phyloP scores from a whole-genome alignment of 306 rosid species.

The Glycyrrhiza uralensis region DNA sequence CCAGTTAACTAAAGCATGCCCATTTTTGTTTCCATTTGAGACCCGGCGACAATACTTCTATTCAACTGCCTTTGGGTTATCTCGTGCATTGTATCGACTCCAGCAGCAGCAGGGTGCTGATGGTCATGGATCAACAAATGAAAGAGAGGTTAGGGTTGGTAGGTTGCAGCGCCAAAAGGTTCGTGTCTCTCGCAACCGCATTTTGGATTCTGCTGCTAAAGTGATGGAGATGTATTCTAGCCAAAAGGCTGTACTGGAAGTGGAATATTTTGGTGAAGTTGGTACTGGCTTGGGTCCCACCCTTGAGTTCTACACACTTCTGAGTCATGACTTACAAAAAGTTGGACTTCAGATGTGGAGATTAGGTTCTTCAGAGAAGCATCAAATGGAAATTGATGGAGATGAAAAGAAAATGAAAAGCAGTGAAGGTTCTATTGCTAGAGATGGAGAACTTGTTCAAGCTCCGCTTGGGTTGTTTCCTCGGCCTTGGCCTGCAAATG shows the following conservation, averaged over 20 bases:
- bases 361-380: conserved; percentile 51
- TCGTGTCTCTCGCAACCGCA: conserved; percentile 92
- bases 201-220: conserved; percentile 96
- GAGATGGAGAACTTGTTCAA: conserved; percentile 59
- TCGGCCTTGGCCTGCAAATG: conserved; percentile 78
- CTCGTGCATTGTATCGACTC: conserved; percentile 91
- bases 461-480: conserved; percentile 95
- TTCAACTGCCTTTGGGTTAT: conserved; percentile 96
- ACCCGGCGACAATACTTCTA: conserved; percentile 91
- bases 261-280: conserved; percentile 99
- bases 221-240: conserved; percentile 99
- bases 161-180: conserved; percentile 97
- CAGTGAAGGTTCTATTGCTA: conserved; percentile 37
- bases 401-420: conserved; percentile 48
- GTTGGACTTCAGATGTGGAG: conserved; percentile 91
- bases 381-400: conserved; percentile 67
- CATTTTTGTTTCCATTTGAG: conserved; percentile 97
- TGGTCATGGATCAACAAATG: conserved; percentile 85
- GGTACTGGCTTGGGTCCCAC: conserved; percentile 99
- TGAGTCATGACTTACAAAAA: conserved; percentile 92
- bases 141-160: conserved; percentile 96
- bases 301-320: conserved; percentile 93
- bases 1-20: conserved; percentile 97
- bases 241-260: conserved; percentile 99
- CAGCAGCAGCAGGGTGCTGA: conserved; percentile 99